Evolutionary conservation across 305 asterid species (phyloP), one percentile per base, ranked within the genome.

Genomic region (Stenogyne calaminthoides): DNA sequence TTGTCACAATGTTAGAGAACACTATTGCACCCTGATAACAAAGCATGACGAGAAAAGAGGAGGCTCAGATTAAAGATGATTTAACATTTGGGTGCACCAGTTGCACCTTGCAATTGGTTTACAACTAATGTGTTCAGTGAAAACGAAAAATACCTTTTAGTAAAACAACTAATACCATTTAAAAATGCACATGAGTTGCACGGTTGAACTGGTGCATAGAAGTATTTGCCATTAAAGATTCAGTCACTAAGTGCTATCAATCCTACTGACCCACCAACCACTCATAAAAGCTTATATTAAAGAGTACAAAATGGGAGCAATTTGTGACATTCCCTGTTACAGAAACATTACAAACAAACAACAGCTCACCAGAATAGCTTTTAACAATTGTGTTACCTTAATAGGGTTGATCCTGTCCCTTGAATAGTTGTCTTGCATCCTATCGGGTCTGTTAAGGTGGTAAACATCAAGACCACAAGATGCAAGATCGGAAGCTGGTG

Each of bases 401-500:
- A 95, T 83, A 55, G 98, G 91, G 82, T 95, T 95, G 76, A 95
- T 82, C 84, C 89, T 88, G 71, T 90, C 93, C 65, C 82, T 78
- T 74, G 95, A 72, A 40, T 88, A 88, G 87, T 94, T 80, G 77
- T 94, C 98, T 86, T 90, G 99, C 98, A 95, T 95, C 86, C 99
- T 90, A 77, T 95, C 99, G 70, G 96, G 96, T 81, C 94, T 88
- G 78, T 89, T 92, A 73, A 90, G 83, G 75, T 87, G 96, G 78
- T 82, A 63, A 80, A 86, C 96, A 79, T 92, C 96, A 83, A 95
- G 99, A 72, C 99, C 99, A 78, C 99, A 92, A 62, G 98, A 89
- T 67, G 91, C 96, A 60, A 95, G 84, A 62, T 89, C 96, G 14
- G 93, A 87, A 63, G 98, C 96, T 55, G 90, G 83, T 59, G 98